Conservation (phyloP, 1,284 basidiomycete genomes). For the Heterobasidion annosum region DNA sequence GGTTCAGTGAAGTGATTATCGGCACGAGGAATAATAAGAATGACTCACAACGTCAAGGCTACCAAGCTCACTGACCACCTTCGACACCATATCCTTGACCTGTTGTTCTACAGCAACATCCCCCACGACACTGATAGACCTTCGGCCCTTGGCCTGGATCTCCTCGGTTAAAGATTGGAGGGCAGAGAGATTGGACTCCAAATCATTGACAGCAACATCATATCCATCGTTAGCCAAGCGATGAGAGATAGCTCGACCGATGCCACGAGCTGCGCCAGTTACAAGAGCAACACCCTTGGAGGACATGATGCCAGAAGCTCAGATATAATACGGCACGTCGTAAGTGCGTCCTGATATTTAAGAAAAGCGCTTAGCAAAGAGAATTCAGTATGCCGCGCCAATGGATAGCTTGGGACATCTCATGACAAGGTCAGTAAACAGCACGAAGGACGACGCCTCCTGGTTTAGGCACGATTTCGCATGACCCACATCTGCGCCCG, state of each 20-base stretch:
- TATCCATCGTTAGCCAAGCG: slow-evolving; percentile 12
- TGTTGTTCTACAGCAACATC: slow-evolving; percentile 12
- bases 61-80: slow-evolving; percentile 21
- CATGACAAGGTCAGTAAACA: too few species aligned
- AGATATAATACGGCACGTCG: too few species aligned
- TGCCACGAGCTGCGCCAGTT: slow-evolving; percentile 14
- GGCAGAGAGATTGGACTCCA: neutral
- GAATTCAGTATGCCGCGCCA: too few species aligned
- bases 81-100: slow-evolving; percentile 24
- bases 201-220: slow-evolving; percentile 11
- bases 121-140: neutral
- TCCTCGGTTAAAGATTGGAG: neutral
- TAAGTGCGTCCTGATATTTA: too few species aligned
- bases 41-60: slow-evolving; percentile 26
- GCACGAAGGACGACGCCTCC: too few species aligned
- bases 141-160: neutral
- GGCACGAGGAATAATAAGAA: neutral
- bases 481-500: too few species aligned
- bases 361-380: too few species aligned
- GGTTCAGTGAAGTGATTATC: neutral
- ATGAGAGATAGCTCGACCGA: slow-evolving; percentile 12
- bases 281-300: slow-evolving; percentile 10
- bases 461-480: too few species aligned
- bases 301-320: neutral
- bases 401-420: too few species aligned